Evolutionary conservation across 768 basidiomycete species (phyloP).

Genomic region (Lentinula lateritia): DNA sequence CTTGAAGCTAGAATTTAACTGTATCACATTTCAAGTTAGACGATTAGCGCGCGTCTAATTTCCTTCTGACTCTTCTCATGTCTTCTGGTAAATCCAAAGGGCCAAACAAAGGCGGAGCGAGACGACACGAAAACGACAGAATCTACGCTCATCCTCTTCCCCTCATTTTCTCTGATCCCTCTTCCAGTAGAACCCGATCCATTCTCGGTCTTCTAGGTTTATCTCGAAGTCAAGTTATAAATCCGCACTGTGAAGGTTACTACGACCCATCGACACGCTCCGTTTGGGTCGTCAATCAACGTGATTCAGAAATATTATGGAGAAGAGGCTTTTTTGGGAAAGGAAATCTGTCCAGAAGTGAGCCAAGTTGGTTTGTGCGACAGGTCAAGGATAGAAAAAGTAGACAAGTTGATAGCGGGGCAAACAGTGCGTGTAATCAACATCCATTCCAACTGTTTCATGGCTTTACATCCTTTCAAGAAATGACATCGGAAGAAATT

Average conservation of each 20-base stretch:
- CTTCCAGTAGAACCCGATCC: conserved; percentile 33
- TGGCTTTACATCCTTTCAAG: conserved; percentile 25
- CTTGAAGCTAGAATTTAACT: too few relatives aligned
- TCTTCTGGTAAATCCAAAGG: conserved; percentile 32
- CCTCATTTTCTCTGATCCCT: conserved; percentile 39
- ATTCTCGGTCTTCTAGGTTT: conserved; percentile 52
- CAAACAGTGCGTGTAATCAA: conserved; percentile 46
- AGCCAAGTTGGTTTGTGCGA: conserved; percentile 88
- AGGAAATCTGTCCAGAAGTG: conserved; percentile 89
- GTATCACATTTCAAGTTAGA: too few relatives aligned
- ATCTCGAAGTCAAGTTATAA: conserved; percentile 52
- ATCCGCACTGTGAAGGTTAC: conserved; percentile 70
- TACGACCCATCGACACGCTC: conserved; percentile 80
- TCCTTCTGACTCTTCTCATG: not conserved
- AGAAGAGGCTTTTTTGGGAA: conserved; percentile 95
- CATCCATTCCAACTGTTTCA: not conserved
- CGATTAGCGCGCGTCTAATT: not conserved
- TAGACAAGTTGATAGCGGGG: conserved; percentile 36
- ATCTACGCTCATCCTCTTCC: conserved; percentile 75
- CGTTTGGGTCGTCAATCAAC: conserved; percentile 72
- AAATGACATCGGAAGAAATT: conserved; percentile 84
- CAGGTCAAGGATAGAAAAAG: conserved; percentile 63
- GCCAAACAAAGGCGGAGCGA: conserved; percentile 44
- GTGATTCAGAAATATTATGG: conserved; percentile 74
- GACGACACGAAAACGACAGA: conserved; percentile 57